Base-by-base conservation (phyloP, 208 protist species). In the Leishmania amazonensis region DNA sequence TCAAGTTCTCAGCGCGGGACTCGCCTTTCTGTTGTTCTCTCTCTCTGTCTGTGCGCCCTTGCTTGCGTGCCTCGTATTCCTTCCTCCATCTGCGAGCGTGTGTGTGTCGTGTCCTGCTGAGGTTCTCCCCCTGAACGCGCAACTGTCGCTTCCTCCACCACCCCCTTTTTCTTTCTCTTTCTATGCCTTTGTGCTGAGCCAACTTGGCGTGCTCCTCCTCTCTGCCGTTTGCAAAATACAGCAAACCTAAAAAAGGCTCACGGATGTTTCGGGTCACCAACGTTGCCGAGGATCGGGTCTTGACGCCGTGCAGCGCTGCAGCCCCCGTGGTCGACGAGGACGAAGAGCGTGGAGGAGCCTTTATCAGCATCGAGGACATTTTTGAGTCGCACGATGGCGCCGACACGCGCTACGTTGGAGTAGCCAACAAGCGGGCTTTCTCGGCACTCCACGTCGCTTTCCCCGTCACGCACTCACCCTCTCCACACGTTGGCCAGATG, bases 321-420 rank as follows among this genome's bases (percentile, higher is more conserved):
- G 19, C 45, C 8, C 45, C 70, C 51, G 70, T 19, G 70, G 19
- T n/a, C 7, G 47, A 60, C 76, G 24, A 78, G 11, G 80, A 79
- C 19, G 80, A 79, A 7, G 74, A 28, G 13, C 11, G 24, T 24
- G 58, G 28, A n/a, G 81, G 45, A 40, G 31, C 75, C 15, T 75
- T 28, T 28, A 31, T 19, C 28, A 21, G 19, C 31, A 35, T n/a
- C 64, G 60, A 73, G 65, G 78, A 51, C 3, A 7, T 49, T 40
- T 40, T 74, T 6, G 28, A 28, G 31, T 60, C 54, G 0, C 71
- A 54, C 42, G 73, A 82, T 31, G 78, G 83, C 28, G 77, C 78
- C 3, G 74, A 85, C 79, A 60, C 78, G 6, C 83, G 83, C 3
- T 85, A 85, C 83, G 67, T 85, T 4, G 83, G 75, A 47, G 47